Percentiles rank a stretch among this genome's conserved stretches.
These are phyloP conservation scores for Microsporum ferrugineum DNA, from an alignment of 2,329 filamentous ascomycete species.

Conservation along the genomic window DNA sequence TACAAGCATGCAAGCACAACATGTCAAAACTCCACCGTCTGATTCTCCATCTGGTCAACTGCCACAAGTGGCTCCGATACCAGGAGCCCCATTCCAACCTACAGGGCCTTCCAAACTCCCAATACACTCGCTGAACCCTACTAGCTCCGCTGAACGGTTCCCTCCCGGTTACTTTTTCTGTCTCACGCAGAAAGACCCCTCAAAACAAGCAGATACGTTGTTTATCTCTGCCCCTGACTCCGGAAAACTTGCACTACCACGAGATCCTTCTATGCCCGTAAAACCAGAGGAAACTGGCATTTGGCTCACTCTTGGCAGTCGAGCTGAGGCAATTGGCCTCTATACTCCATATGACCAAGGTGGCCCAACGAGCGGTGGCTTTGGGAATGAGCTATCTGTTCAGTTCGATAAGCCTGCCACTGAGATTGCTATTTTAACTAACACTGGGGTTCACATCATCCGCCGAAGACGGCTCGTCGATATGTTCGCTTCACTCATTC, in stretches of 20 bases:
- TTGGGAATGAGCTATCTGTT: slow-evolving; percentile 91
- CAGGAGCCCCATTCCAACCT: slow-evolving; percentile 19
- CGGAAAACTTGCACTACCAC: slow-evolving; percentile 58
- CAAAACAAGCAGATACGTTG: slow-evolving; percentile 52
- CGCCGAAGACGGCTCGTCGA: slow-evolving; percentile 77
- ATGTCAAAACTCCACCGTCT: slow-evolving; percentile 81
- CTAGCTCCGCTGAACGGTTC: slow-evolving; percentile 44
- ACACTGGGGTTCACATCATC: slow-evolving; percentile 77
- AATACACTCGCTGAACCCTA: slow-evolving; percentile 35
- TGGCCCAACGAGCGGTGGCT: slow-evolving; percentile 57
- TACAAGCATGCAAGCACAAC: slow-evolving; percentile 94
- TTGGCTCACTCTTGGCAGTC: slow-evolving; percentile 64
- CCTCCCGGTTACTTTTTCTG: slow-evolving; percentile 86
- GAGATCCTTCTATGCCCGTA: slow-evolving; percentile 41
- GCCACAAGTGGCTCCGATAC: slow-evolving; percentile 15
- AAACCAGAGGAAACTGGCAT: slow-evolving; percentile 69
- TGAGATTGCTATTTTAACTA: slow-evolving; percentile 85
- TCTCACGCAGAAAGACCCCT: slow-evolving; percentile 55
- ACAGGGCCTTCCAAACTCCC: slow-evolving; percentile 40
- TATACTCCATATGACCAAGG: slow-evolving; percentile 63
- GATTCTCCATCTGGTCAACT: slow-evolving; percentile 21
- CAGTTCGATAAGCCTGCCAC: slow-evolving; percentile 76
- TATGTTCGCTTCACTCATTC: slow-evolving; percentile 73
- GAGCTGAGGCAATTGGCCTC: slow-evolving; percentile 66
- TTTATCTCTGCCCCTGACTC: slow-evolving; percentile 84